phyloP scores from a whole-genome alignment of 805 yeast species.

The Candida ortonii region DNA sequence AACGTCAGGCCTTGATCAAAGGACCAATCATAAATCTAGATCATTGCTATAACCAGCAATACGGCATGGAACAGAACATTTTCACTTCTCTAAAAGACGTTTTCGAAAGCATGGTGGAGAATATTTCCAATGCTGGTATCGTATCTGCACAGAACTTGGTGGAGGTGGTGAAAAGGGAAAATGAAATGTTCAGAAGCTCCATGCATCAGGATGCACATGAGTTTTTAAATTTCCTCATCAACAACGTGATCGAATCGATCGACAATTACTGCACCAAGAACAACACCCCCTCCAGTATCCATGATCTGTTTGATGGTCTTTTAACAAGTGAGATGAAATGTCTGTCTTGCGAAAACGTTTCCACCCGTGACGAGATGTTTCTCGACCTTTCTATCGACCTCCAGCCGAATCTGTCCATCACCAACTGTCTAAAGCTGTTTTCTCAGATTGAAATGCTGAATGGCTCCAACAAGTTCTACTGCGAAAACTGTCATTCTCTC shows the following conservation, averaged over 20 bases:
- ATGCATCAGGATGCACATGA: conserved; percentile 99
- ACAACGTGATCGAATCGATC: conserved; percentile 58
- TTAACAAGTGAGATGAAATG: conserved; percentile 87
- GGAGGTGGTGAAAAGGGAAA: conserved; percentile 73
- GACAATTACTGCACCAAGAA: conserved; percentile 29
- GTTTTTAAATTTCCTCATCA: conserved; percentile 81
- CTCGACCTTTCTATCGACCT: conserved; percentile 84
- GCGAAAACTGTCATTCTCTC: conserved; percentile 84
- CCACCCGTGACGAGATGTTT: conserved; percentile 81
- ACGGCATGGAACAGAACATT: conserved; percentile 48
- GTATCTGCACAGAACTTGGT: conserved; percentile 78
- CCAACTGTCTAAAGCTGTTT: conserved; percentile 77
- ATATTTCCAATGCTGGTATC: conserved; percentile 67
- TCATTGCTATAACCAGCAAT: conserved; percentile 52
- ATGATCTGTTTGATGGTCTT: conserved; percentile 76
- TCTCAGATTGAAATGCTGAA: conserved; percentile 81
- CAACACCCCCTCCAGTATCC: conserved; percentile 34
- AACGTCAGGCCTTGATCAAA: conserved; percentile 67
- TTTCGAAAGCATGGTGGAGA: conserved; percentile 79
- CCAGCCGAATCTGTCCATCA: conserved; percentile 67
- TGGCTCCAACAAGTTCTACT: conserved; percentile 87
- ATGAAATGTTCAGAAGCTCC: conserved; percentile 78
- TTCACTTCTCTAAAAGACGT: conserved; percentile 76
- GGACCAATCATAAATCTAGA: conserved; percentile 89
- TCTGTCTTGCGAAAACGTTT: conserved; percentile 78